Conservation (phyloP, 2,329 filamentous ascomycete genomes). For the Cercospora zeina region DNA sequence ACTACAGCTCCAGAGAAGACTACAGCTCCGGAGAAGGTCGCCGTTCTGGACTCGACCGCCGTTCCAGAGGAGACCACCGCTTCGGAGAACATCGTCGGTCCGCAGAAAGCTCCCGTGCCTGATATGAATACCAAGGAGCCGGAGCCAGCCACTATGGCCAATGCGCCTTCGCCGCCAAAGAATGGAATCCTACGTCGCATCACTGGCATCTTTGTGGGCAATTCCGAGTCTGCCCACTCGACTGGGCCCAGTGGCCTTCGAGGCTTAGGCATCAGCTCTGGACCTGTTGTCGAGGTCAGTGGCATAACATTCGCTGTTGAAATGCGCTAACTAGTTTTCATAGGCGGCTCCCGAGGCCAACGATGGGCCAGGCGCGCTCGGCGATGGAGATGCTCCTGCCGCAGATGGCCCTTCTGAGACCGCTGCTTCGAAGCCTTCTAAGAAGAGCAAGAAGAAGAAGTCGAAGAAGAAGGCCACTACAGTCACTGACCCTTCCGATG, state of each 20-base stretch:
- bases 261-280: not conserved
- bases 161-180: not conserved
- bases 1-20: not conserved
- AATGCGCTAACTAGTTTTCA: not conserved
- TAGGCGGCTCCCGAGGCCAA: not conserved
- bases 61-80: not conserved
- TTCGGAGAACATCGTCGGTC: not conserved
- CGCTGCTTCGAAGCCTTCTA: constrained; percentile 14
- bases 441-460: constrained; percentile 22
- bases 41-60: not conserved
- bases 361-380: not conserved
- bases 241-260: not conserved
- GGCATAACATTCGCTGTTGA: not conserved
- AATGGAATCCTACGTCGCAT: constrained; percentile 8
- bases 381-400: not conserved
- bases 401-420: constrained; percentile 5
- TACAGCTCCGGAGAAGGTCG: not conserved
- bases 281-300: constrained; percentile 3
- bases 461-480: constrained; percentile 11
- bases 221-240: not conserved
- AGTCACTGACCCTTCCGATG: not conserved
- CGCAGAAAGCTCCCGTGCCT: not conserved
- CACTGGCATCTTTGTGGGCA: constrained; percentile 5
- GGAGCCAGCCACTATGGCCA: not conserved
- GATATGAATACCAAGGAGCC: not conserved